Base-by-base conservation (phyloP, 345 rosid genomes). In the Lenwebbia sp. region DNA sequence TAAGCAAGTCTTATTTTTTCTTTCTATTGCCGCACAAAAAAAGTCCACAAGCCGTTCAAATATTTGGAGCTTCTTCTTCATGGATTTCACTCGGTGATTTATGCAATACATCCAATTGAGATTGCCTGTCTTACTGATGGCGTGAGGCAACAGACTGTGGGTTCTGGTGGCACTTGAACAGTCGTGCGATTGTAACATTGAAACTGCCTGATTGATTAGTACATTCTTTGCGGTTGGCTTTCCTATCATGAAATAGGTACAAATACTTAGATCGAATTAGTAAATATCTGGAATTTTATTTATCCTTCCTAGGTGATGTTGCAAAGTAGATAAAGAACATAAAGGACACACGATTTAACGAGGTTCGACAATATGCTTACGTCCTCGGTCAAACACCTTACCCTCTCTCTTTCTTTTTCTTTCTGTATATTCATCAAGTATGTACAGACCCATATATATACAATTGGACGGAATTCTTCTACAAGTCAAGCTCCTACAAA, bases 211-310 rank as follows among this genome's bases (percentile, higher is more conserved):
- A 58, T 58, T 58, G 37, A 58, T 58, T 6, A n/a, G 17, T 60
- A 60, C 1, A 6, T 60, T 13, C 3, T 13, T 30, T 60, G 10
- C 5, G 0, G 2, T n/a, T 5, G 2, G 7, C 15, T 12, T 3
- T n/a, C 0, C 17, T 12, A 3, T 3, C 33, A n/a, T 58, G 30
- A 7, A 58, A 8, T n/a, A 58, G 4, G 65, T 58, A 58, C 15
- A 11, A 6, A 58, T n/a, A 58, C 7, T 58, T 4, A 0, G 8
- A n/a, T 3, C 0, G 4, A 58, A 58, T 58, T 7, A 13, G 4
- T 2, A 12, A 26, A 58, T 26, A 6, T 26, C 3, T 58, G 1
- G 2, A 11, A n/a, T 58, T 0, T 26, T 57, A 5, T n/a, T n/a
- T 6, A 58, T 58, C 0, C 1, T 56, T 56, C 0, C 28, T 10